Percentiles rank a stretch among this genome's conserved stretches.
Conservation (phyloP, 148 eudicot species). For the Bassia scoparia region DNA sequence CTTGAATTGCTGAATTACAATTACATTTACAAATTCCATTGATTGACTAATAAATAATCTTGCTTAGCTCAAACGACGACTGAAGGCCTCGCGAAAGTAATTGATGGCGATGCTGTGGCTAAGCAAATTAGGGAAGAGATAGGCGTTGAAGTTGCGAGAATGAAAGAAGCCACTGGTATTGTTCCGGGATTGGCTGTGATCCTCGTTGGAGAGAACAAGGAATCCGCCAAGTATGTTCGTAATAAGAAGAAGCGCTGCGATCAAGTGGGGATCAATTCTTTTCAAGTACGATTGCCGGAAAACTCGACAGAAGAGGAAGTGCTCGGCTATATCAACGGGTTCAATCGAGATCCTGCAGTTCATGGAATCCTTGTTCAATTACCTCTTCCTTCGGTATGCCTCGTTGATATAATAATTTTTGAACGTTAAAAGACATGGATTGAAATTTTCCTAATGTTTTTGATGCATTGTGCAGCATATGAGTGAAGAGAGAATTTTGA, state of each 20-base stretch:
- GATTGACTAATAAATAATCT: conserved; percentile 8
- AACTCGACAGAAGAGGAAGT: conserved; percentile 69
- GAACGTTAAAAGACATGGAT: too few relatives aligned
- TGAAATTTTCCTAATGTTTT: conserved; percentile 1
- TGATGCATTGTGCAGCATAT: conserved; percentile 55
- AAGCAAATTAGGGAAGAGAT: conserved; percentile 76
- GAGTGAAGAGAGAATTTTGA: conserved; percentile 71
- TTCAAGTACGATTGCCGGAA: conserved; percentile 71
- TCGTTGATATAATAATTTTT: conserved; percentile 5
- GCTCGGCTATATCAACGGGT: conserved; percentile 53
- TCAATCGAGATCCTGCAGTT: conserved; percentile 77
- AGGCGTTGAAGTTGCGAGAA: conserved; percentile 57
- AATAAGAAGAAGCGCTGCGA: conserved; percentile 93
- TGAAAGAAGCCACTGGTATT: conserved; percentile 71
- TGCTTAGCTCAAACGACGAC: conserved; percentile 56
- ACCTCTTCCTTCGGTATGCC: conserved; percentile 80
- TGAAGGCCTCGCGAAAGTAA: conserved; percentile 56
- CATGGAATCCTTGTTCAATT: conserved; percentile 94
- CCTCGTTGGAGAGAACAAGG: conserved; percentile 87
- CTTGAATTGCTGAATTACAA: not conserved
- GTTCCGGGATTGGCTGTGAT: conserved; percentile 94
- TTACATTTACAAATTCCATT: not conserved
- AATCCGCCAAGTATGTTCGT: conserved; percentile 87
- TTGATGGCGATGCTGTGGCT: conserved; percentile 78
- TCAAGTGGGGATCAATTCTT: conserved; percentile 72